Base-by-base conservation (phyloP, 2,329 filamentous ascomycete species). In the Neopestalotiopsis clavispora region DNA sequence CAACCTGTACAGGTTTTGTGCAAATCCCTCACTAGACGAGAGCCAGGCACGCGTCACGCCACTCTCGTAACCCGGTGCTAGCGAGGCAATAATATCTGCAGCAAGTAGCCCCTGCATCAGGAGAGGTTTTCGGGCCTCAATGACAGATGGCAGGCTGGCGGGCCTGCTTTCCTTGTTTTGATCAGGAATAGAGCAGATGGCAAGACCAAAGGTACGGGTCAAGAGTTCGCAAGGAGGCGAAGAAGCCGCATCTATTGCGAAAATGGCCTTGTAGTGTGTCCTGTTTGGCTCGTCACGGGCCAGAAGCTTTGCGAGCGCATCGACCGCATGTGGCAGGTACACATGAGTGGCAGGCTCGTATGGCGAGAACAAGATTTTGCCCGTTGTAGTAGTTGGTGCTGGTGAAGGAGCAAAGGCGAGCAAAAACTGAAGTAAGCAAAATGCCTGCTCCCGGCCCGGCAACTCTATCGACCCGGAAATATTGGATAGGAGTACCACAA, bases 241-340 rank as follows among this genome's bases (percentile, higher is more conserved):
- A 10, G 89, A 87, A 17, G 84, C 83, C 6, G 90, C 86, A 74
- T 97, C 94, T 6, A 91, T 86, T 23, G 90, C 85, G 75, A 98
- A 97, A 10, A 98, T 92, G 56, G 89, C 85, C 78, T 92, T 93
- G 83, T 95, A 98, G 74, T 93, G 91, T 3, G 90, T 90, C 70
- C 96, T 86, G 75, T 99, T 99, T 0, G 96, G 95, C 74, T 98
- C 95, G 78, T 98, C 96, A 65, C 95, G 89, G 4, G 96, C 95
- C 32, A 99, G 85, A 3, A 99, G 85, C 80, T 98, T 98, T 2
- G 96, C 95, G 32, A 98, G 84, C 62, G 92, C 92, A 78, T 99
- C 96, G 20, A 98, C 89, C 1, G 96, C 96, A 49, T 94, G 90
- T 3, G 95, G 95, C 1, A 97, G 89, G 78, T 98, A 98, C 57